phyloP scores from a whole-genome alignment of 139 green algal genomes.

The Tetradesmus lagerheimii region DNA sequence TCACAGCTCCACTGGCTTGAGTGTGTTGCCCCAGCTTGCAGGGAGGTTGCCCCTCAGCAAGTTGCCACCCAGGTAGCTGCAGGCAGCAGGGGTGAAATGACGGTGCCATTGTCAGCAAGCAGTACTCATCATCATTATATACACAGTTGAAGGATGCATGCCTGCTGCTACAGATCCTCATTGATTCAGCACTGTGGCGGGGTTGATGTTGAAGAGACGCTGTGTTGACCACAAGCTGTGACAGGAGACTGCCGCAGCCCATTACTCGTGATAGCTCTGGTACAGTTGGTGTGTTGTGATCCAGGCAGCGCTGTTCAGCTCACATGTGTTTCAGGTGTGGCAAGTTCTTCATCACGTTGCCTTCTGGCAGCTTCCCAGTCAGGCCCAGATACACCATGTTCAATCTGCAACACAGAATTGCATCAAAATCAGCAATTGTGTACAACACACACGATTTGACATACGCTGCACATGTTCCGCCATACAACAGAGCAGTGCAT shows the following conservation, averaged over 20 bases:
- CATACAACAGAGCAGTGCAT: no score
- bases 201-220: no score
- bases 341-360: constrained; percentile 7
- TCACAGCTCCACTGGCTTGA: constrained; percentile 21
- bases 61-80: constrained; percentile 36
- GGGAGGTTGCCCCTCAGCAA: background rate
- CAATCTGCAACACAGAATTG: constrained; percentile 8
- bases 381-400: constrained; percentile 35
- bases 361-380: background rate
- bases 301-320: background rate
- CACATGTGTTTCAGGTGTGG: constrained; percentile 22
- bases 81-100: background rate
- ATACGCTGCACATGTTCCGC: no score
- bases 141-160: no score
- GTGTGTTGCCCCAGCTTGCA: background rate
- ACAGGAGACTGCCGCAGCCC: no score
- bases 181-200: no score
- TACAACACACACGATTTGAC: no score
- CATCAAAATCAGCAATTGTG: no score
- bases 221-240: no score
- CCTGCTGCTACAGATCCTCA: no score
- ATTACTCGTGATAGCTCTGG: no score
- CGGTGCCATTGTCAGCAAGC: background rate
- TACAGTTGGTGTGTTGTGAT: no score
- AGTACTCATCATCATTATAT: background rate